phyloP scores from a whole-genome alignment of 2,329 filamentous ascomycete species.

The Neonectria faginata region DNA sequence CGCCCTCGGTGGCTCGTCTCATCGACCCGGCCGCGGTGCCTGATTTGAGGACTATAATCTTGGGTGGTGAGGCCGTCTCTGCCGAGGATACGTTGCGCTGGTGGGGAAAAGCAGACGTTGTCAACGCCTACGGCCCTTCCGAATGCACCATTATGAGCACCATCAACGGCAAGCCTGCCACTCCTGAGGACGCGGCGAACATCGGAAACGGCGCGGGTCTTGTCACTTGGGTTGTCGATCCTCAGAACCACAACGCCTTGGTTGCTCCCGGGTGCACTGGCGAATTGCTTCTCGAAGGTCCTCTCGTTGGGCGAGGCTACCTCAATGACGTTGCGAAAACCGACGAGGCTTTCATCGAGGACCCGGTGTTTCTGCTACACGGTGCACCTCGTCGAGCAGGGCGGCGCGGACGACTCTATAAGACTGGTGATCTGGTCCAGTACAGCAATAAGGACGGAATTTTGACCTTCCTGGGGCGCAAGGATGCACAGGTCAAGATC shows the following conservation, averaged over 20 bases:
- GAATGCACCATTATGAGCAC: constrained; percentile 21
- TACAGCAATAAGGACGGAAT: constrained; percentile 48
- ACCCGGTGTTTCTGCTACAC: constrained; percentile 35
- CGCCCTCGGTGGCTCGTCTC: background rate
- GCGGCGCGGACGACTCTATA: constrained; percentile 21
- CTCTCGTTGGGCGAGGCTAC: constrained; percentile 42
- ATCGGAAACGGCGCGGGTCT: constrained; percentile 17
- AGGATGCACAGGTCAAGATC: constrained; percentile 66
- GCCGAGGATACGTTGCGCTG: constrained; percentile 48
- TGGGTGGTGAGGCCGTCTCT: constrained; percentile 61
- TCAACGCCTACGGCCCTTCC: constrained; percentile 20
- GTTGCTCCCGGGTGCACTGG: constrained; percentile 39
- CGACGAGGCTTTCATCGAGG: constrained; percentile 49
- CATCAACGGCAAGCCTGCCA: background rate
- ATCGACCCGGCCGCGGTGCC: constrained; percentile 35
- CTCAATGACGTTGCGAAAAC: constrained; percentile 39
- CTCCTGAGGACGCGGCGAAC: background rate
- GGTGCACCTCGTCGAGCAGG: constrained; percentile 39
- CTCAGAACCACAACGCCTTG: constrained; percentile 33
- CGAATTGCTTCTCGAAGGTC: constrained; percentile 46
- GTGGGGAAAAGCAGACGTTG: constrained; percentile 32
- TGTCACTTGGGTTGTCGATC: constrained; percentile 38
- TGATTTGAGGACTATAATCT: constrained; percentile 55
- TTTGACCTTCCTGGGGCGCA: constrained; percentile 58
- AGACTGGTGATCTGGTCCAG: constrained; percentile 29